phyloP scores from a whole-genome alignment of 2,329 filamentous ascomycete genomes.

The Cytospora leucostoma region DNA sequence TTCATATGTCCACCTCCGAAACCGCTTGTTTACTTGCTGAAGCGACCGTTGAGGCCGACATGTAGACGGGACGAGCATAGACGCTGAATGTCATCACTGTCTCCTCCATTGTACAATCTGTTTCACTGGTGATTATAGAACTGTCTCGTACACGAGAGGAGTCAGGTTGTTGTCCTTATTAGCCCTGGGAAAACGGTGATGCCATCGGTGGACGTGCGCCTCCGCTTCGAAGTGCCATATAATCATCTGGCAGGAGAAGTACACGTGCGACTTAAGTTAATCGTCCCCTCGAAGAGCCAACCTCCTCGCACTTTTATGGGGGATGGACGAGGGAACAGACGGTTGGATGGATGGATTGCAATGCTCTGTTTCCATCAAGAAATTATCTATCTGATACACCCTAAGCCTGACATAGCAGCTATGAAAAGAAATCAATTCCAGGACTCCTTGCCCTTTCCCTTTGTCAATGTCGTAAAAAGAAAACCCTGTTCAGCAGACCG shows the following conservation, averaged over 20 bases:
- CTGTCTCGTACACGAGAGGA: no score
- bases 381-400: constrained; percentile 27
- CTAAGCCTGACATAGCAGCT: constrained; percentile 27
- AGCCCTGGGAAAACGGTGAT: no score
- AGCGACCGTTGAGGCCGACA: not conserved
- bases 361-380: not conserved
- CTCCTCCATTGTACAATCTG: no score
- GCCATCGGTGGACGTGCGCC: no score
- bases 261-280: not conserved
- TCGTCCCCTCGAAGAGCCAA: not conserved
- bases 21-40: not conserved
- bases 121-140: no score
- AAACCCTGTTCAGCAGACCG: constrained; percentile 19
- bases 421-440: constrained; percentile 25
- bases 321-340: not conserved
- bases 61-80: no score
- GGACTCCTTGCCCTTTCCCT: constrained; percentile 26
- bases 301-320: not conserved
- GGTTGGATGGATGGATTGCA: not conserved
- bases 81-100: no score
- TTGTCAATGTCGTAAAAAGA: constrained; percentile 19
- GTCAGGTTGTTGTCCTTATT: no score
- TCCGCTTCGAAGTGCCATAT: no score
- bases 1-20: not conserved
- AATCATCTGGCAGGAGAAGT: no score